These are phyloP conservation scores for Stylosanthes scabra DNA, from an alignment of 331 rosid genomes.

Conservation along the genomic window DNA sequence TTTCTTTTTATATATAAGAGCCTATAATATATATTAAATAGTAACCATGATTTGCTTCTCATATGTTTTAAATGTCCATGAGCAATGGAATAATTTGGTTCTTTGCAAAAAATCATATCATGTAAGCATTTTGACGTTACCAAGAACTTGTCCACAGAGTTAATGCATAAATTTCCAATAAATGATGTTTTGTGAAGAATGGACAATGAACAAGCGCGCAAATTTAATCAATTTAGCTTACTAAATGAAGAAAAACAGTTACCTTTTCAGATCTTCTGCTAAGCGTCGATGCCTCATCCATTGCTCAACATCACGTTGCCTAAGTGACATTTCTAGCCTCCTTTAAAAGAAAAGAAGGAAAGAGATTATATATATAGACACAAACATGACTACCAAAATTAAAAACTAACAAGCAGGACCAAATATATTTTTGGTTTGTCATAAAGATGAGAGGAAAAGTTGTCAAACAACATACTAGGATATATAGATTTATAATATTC, in stretches of 20 bases:
- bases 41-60: not conserved
- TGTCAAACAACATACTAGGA: not conserved
- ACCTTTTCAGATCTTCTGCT: slow-evolving; percentile 62
- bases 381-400: slow-evolving; percentile 5
- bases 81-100: not conserved
- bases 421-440: not conserved
- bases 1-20: not conserved
- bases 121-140: not conserved
- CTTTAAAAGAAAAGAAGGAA: slow-evolving; percentile 42
- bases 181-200: slow-evolving; percentile 2
- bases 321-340: slow-evolving; percentile 75
- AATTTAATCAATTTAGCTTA: slow-evolving; percentile 19
- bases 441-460: not conserved
- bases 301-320: slow-evolving; percentile 81
- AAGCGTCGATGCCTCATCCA: slow-evolving; percentile 92
- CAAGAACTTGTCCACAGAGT: not conserved
- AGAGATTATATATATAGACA: not conserved
- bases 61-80: not conserved
- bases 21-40: not conserved
- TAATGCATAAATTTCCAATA: slow-evolving; percentile 4
- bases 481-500: not conserved
- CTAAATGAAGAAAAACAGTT: slow-evolving; percentile 6
- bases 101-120: not conserved
- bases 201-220: not conserved
- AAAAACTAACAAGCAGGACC: not conserved